These are phyloP conservation scores for Leucocoprinus leucothites DNA, from an alignment of 768 basidiomycete species.

Conservation along the genomic window DNA sequence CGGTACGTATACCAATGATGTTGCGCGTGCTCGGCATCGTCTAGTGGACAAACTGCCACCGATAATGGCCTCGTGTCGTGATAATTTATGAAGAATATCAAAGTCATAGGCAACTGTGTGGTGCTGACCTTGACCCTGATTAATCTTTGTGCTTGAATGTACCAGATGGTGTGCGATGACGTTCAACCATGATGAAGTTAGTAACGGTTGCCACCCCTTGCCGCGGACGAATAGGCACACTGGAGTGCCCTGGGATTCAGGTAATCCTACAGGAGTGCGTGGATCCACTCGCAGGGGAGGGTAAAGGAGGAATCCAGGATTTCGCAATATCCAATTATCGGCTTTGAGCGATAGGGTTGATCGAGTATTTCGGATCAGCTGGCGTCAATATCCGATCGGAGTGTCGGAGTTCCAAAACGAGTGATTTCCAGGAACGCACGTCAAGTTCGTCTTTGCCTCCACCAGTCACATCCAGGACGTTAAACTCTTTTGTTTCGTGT, in stretches of 20 bases:
- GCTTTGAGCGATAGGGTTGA: no score
- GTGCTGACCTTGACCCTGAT: no score
- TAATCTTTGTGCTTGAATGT: no score
- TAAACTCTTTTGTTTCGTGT: not conserved
- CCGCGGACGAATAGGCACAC: not conserved
- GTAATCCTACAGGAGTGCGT: not conserved
- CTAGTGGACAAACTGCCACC: no score
- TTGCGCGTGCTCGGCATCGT: no score
- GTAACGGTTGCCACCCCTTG: not conserved
- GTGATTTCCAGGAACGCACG: conserved; percentile 2
- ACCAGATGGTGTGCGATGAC: no score
- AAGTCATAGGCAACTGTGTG: no score
- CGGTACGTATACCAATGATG: no score
- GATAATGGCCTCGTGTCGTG: no score
- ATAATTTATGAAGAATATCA: no score
- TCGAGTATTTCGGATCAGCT: not conserved
- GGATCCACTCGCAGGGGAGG: not conserved
- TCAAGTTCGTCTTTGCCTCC: not conserved
- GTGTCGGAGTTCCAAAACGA: conserved; percentile 9
- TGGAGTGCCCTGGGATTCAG: not conserved
- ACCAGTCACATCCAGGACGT: not conserved
- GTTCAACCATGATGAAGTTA: no score
- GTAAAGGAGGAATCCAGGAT: conserved; percentile 6
- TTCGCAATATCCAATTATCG: not conserved
- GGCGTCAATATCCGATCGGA: not conserved